Conservation (phyloP, 2,329 filamentous ascomycete genomes). For the Colletotrichum euphorbiae region DNA sequence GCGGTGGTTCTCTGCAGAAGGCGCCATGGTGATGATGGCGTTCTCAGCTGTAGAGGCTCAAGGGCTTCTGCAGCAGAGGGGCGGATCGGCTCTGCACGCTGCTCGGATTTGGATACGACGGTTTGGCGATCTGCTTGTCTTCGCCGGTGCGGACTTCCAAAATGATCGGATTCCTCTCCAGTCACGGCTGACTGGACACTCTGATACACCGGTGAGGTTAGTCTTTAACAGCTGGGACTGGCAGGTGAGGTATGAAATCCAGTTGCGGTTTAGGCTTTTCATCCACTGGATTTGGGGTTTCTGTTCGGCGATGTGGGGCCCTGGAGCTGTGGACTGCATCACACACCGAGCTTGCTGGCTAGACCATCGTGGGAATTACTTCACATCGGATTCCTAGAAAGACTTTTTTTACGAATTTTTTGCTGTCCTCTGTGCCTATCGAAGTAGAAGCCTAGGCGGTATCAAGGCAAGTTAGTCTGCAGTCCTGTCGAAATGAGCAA, state of each 20-base stretch:
- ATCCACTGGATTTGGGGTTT: conserved; percentile 32
- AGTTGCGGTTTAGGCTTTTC: conserved; percentile 28
- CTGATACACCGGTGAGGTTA: neutral
- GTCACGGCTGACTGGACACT: neutral
- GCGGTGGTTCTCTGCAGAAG: conserved; percentile 71
- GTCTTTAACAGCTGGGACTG: neutral
- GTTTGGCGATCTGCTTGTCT: too few species aligned
- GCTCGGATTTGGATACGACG: too few species aligned
- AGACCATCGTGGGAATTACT: too few species aligned
- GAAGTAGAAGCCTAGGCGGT: too few species aligned
- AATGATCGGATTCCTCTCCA: too few species aligned
- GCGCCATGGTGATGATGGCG: conserved; percentile 59
- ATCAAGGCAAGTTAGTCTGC: too few species aligned
- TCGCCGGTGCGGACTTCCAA: too few species aligned
- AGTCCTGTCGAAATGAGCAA: too few species aligned
- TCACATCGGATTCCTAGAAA: too few species aligned
- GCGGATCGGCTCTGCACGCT: neutral
- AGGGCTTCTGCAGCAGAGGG: neutral
- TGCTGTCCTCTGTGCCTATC: too few species aligned
- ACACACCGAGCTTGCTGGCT: neutral
- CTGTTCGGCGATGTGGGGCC: conserved; percentile 35
- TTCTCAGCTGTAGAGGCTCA: neutral
- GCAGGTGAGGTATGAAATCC: neutral
- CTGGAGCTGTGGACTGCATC: neutral
- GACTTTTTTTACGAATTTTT: too few species aligned